Conservation (phyloP, 148 eudicot species). For the Salicornia ramosissima region DNA sequence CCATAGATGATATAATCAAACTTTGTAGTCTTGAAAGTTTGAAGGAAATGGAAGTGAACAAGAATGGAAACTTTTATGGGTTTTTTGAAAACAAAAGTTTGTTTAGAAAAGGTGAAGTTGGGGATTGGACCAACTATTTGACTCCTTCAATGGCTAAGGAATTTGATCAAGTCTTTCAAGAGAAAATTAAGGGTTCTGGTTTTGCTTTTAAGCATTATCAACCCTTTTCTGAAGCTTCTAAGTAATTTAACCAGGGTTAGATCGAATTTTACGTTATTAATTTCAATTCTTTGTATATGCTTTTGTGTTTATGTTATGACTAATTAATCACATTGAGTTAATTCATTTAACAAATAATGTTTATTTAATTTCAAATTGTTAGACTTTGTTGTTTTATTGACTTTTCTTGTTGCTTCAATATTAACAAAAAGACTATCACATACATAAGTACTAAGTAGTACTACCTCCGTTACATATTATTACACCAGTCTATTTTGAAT, state of each 20-base stretch:
- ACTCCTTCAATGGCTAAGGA: background rate
- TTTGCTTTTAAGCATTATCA: background rate
- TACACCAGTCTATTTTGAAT: too few relatives aligned
- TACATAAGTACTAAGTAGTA: too few relatives aligned
- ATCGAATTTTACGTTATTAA: too few relatives aligned
- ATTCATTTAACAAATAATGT: too few relatives aligned
- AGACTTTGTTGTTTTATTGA: too few relatives aligned
- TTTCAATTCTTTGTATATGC: background rate
- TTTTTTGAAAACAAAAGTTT: constrained; percentile 13
- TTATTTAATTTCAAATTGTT: too few relatives aligned
- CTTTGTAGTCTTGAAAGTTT: constrained; percentile 24
- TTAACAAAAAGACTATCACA: too few relatives aligned
- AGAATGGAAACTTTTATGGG: constrained; percentile 13
- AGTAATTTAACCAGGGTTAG: background rate
- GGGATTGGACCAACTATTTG: constrained; percentile 3
- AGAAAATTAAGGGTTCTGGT: background rate
- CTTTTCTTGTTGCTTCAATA: too few relatives aligned
- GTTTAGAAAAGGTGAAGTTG: constrained; percentile 15
- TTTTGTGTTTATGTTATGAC: background rate
- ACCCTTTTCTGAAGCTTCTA: background rate
- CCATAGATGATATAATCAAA: constrained; percentile 12
- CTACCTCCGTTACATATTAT: too few relatives aligned
- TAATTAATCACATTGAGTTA: too few relatives aligned
- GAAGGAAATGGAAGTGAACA: constrained; percentile 24
- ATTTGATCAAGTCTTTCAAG: constrained; percentile 2